Percentiles rank a stretch among this genome's conserved stretches.
Evolutionary conservation across 1,284 basidiomycete species (phyloP).

Genomic region (Schizopora paradoxa): DNA sequence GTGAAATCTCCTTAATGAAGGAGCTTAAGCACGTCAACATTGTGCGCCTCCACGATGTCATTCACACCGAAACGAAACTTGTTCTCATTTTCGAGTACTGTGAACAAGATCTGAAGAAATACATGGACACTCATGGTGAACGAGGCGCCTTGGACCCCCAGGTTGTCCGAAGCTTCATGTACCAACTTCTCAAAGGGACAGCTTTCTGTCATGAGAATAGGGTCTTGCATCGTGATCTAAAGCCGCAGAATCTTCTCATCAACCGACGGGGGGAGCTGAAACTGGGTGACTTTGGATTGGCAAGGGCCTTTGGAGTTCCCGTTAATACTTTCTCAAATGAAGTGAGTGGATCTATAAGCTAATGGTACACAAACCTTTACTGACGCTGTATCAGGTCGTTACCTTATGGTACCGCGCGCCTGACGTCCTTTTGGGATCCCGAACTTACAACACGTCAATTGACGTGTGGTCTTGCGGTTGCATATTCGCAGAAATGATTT

Average conservation of each 20-base stretch:
- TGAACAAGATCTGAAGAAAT: constrained; percentile 98
- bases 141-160: constrained; percentile 89
- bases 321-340: constrained; percentile 97
- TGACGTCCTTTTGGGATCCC: constrained; percentile 93
- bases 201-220: constrained; percentile 99
- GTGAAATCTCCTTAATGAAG: constrained; percentile 96
- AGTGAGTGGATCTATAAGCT: constrained; percentile 37
- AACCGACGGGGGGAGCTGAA: constrained; percentile 97
- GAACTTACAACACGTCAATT: constrained; percentile 97
- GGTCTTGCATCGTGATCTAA: constrained; percentile 95
- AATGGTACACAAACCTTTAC: constrained; percentile 8
- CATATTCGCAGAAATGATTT: constrained; percentile 99
- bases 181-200: constrained; percentile 94
- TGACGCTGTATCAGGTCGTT: constrained; percentile 64
- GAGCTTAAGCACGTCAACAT: constrained; percentile 95
- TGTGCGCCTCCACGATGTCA: constrained; percentile 95
- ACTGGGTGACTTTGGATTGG: constrained; percentile 93
- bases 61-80: constrained; percentile 96
- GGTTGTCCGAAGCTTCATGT: constrained; percentile 97
- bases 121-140: constrained; percentile 98
- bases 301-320: constrained; percentile 92
- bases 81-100: constrained; percentile 99
- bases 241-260: constrained; percentile 97
- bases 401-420: constrained; percentile 99
- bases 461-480: constrained; percentile 99